Evolutionary conservation across 164 flowering plant species (phyloP).

Genomic region (Macadamia integrifolia): DNA sequence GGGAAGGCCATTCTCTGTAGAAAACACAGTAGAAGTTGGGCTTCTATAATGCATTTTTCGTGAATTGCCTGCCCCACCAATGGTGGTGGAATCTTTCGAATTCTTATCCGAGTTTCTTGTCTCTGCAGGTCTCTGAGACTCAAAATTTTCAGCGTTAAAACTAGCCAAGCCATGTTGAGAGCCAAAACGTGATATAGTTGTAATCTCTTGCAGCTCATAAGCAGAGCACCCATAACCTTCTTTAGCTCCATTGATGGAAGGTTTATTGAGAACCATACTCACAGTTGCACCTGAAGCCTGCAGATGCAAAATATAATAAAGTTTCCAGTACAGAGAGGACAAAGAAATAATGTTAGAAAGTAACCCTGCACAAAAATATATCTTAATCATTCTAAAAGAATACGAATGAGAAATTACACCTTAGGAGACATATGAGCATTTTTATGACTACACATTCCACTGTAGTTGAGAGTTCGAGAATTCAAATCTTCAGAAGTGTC

Average conservation of each 20-base stretch:
- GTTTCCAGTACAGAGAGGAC: constrained; percentile 1
- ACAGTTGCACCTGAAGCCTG: constrained; percentile 15
- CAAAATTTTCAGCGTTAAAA: constrained; percentile 8
- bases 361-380: background rate
- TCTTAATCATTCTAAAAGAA: background rate
- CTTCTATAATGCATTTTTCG: constrained; percentile 7
- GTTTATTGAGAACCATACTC: constrained; percentile 10
- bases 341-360: background rate
- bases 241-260: constrained; percentile 9
- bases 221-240: constrained; percentile 19
- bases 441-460: constrained; percentile 3
- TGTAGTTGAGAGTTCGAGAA: constrained; percentile 3
- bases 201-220: constrained; percentile 7
- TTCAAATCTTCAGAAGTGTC: constrained; percentile 3
- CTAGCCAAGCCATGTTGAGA: constrained; percentile 8
- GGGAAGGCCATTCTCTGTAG: constrained; percentile 14
- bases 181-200: background rate
- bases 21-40: constrained; percentile 9
- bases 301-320: background rate
- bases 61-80: constrained; percentile 1
- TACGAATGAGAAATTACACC: constrained; percentile 13
- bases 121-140: constrained; percentile 3
- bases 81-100: background rate
- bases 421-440: constrained; percentile 8
- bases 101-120: constrained; percentile 1